Evolutionary conservation across 2,329 filamentous ascomycete species (phyloP), one percentile per base, ranked within the genome.

Genomic region (Aspergillus tanneri): DNA sequence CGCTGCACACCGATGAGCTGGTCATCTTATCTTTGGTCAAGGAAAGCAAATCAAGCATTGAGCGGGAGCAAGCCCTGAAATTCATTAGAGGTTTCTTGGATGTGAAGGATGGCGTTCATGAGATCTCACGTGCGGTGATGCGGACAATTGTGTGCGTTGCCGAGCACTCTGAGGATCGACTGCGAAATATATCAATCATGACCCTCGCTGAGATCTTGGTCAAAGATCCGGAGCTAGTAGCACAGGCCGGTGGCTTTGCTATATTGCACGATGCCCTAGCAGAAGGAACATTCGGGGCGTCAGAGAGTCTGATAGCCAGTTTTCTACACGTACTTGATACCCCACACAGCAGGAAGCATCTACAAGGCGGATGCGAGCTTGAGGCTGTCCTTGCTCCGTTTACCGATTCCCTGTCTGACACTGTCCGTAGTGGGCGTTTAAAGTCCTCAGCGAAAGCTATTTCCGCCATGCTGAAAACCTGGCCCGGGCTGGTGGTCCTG

Each of bases 61-160:
- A 99, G 73, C 83, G 95, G 45, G 93, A 99, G 69, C 93, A 99
- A 71, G 93, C 93, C 10, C 76, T 99, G 61, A 99, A 99, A 67
- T 96, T 99, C 66, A 86, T 97, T 21, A 84, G 93, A 50, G 89
- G 91, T 8, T 99, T 99, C 63, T 76, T 99, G 2, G 93, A 99
- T 65, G 90, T 97, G 55, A 96, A 96, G 65, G 89, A 90, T 54
- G 93, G 93, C 9, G 85, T 95, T 7, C 81, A 83, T 54, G 92
- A 99, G 66, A 81, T 99, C 27, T 95, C 93, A 1, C 82, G 88
- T 49, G 86, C 89, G 0, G 84, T 99, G 16, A 87, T 95, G 6
- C 84, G 93, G 46, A 93, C 92, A 5, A 85, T 99, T 48, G 89
- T 93, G 24, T 88, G 93, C 4, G 86, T 97, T 40, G 92, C 93